phyloP scores from a whole-genome alignment of 2,329 filamentous ascomycete species.

The Cordyceps pruinosa region DNA sequence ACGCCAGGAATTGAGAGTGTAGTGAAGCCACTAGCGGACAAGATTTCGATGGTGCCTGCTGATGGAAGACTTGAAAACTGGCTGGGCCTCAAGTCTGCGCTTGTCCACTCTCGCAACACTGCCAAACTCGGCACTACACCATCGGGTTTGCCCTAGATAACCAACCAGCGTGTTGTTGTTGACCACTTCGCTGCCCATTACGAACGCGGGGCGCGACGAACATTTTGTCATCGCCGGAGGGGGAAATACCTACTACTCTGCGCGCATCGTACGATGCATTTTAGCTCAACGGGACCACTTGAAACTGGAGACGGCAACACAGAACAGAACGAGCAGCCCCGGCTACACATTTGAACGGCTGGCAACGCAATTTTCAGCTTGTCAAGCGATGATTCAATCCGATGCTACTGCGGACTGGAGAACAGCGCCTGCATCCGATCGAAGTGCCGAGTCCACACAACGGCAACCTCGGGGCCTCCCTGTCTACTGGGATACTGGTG shows the following conservation, averaged over 20 bases:
- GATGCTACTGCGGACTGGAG: not conserved
- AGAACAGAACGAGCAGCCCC: not conserved
- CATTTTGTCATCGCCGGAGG: not conserved
- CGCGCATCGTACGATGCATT: conserved; percentile 1
- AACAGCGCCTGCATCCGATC: not conserved
- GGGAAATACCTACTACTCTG: not conserved
- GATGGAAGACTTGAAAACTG: not conserved
- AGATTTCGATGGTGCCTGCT: not conserved
- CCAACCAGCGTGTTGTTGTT: not conserved
- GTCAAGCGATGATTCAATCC: not conserved
- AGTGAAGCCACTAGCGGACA: not conserved
- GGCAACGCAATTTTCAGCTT: not conserved
- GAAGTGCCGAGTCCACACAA: not conserved
- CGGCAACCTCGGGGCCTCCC: not conserved
- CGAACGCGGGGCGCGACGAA: too few relatives aligned
- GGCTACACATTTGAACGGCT: not conserved
- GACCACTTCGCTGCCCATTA: not conserved
- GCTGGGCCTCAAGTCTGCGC: not conserved
- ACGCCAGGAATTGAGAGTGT: not conserved
- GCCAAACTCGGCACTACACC: not conserved
- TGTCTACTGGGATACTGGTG: not conserved
- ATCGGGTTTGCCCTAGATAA: not conserved
- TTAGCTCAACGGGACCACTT: not conserved
- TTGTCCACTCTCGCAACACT: not conserved
- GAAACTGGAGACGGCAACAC: not conserved